Evolutionary conservation across 176 grass and related monocot genomes (phyloP).

Genomic region (Coix lacrymajobi): DNA sequence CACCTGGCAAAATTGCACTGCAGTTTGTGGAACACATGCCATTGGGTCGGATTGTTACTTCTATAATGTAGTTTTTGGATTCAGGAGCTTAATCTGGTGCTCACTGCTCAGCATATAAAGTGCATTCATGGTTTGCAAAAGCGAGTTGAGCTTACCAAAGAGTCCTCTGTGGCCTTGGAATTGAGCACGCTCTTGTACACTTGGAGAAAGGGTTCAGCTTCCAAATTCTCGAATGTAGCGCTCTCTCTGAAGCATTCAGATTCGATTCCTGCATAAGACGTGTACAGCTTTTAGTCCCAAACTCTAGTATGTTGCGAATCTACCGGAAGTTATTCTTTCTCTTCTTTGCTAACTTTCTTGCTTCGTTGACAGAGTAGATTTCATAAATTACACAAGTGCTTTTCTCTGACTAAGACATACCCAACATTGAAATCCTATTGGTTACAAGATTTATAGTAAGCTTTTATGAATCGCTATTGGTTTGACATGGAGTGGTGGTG

Average conservation of each 20-base stretch:
- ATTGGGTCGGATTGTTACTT: background rate
- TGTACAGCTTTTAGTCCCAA: background rate
- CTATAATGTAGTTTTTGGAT: background rate
- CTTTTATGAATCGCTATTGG: too few relatives aligned
- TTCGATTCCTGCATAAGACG: constrained; percentile 49
- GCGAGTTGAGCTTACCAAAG: constrained; percentile 55
- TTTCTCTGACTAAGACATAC: background rate
- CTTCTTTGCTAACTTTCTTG: background rate
- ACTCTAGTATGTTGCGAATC: background rate
- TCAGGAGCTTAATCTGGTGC: background rate
- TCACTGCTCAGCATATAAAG: background rate
- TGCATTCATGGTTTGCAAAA: background rate
- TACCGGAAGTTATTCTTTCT: background rate
- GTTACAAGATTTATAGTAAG: too few relatives aligned
- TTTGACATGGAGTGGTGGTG: too few relatives aligned
- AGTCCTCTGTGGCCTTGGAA: constrained; percentile 75
- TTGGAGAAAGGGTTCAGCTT: constrained; percentile 63
- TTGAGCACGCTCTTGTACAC: constrained; percentile 73
- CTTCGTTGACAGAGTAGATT: background rate
- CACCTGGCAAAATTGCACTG: constrained; percentile 87
- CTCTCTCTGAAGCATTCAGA: constrained; percentile 63
- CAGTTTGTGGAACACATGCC: constrained; percentile 5
- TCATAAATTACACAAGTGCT: background rate
- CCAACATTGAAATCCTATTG: background rate
- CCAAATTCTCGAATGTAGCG: constrained; percentile 31